Evolutionary conservation across 768 basidiomycete species (phyloP).

Genomic region (Suillus hirtellus): DNA sequence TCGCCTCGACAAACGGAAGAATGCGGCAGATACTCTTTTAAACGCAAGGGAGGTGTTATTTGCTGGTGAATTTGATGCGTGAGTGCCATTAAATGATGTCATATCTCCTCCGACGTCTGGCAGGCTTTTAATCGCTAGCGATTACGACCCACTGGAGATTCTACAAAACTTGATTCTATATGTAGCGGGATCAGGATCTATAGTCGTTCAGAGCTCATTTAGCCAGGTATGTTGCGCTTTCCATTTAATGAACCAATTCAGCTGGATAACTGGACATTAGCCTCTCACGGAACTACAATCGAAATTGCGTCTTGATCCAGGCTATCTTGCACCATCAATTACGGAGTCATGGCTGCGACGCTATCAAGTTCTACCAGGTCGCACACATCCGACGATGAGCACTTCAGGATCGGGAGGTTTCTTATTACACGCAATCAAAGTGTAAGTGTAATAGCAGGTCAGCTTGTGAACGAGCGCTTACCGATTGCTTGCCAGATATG

Average conservation of each 20-base stretch:
- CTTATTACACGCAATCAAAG: constrained; percentile 81
- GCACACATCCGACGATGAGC: constrained; percentile 94
- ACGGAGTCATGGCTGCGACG: constrained; percentile 86
- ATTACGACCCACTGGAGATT: constrained; percentile 84
- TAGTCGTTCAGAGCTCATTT: constrained; percentile 85
- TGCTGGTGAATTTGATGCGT: constrained; percentile 88
- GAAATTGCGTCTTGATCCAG: constrained; percentile 62
- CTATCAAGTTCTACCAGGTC: constrained; percentile 95
- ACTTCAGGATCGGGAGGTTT: constrained; percentile 89
- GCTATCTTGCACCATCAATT: constrained; percentile 75
- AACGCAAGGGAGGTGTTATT: constrained; percentile 79
- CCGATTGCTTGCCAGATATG: constrained; percentile 45
- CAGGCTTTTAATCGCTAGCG: constrained; percentile 78
- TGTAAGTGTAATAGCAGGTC: constrained; percentile 47
- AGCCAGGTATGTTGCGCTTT: constrained; percentile 55
- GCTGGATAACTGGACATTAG: constrained; percentile 36
- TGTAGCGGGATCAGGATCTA: constrained; percentile 80
- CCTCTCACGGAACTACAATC: constrained; percentile 76
- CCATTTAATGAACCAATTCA: constrained; percentile 7
- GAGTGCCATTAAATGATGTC: constrained; percentile 11
- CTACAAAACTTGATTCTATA: constrained; percentile 73
- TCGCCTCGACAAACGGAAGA: constrained; percentile 76
- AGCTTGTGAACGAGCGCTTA: constrained; percentile 5
- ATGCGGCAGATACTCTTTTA: constrained; percentile 59
- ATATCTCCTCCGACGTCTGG: constrained; percentile 1